Conservation (phyloP, 192 early-diverging fungal species). For the Entomortierella beljakovae region DNA sequence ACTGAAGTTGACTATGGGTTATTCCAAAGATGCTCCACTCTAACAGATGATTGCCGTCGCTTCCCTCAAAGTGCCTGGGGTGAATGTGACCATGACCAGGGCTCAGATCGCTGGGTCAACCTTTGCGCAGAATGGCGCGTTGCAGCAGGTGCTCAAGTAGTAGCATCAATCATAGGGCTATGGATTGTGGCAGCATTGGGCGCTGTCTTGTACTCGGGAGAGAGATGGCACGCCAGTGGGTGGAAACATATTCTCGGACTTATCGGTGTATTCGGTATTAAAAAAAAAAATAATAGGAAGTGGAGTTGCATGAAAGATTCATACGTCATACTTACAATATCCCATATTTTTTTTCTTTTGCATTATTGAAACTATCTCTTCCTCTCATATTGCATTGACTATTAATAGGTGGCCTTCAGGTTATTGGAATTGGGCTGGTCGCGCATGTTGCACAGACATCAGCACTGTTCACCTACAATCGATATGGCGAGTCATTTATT, state of each 20-base stretch:
- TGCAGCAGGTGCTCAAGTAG: slow-evolving; percentile 22
- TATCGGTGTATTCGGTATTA: slow-evolving; percentile 43
- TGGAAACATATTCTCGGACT: slow-evolving; percentile 51
- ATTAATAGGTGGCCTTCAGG: slow-evolving; percentile 32
- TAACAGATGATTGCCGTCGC: slow-evolving; percentile 48
- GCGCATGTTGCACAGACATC: slow-evolving; percentile 37
- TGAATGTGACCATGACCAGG: slow-evolving; percentile 50
- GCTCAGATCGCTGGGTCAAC: slow-evolving; percentile 33
- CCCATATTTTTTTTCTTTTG: background rate
- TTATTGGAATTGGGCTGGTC: slow-evolving; percentile 36
- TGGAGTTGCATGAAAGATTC: background rate
- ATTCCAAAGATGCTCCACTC: slow-evolving; percentile 47
- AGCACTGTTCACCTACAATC: slow-evolving; percentile 43
- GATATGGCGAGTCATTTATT: slow-evolving; percentile 40
- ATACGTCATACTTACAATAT: background rate
- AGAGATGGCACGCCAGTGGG: slow-evolving; percentile 34
- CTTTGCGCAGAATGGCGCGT: slow-evolving; percentile 45
- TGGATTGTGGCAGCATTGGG: slow-evolving; percentile 31
- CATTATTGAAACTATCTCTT: background rate
- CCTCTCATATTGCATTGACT: background rate
- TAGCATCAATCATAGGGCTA: slow-evolving; percentile 24
- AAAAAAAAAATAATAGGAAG: background rate
- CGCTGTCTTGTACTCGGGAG: slow-evolving; percentile 40
- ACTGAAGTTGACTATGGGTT: slow-evolving; percentile 47
- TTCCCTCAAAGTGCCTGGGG: slow-evolving; percentile 50